These are phyloP conservation scores for Solanum stenotomum DNA, from an alignment of 257 asterid genomes.

Conservation along the genomic window DNA sequence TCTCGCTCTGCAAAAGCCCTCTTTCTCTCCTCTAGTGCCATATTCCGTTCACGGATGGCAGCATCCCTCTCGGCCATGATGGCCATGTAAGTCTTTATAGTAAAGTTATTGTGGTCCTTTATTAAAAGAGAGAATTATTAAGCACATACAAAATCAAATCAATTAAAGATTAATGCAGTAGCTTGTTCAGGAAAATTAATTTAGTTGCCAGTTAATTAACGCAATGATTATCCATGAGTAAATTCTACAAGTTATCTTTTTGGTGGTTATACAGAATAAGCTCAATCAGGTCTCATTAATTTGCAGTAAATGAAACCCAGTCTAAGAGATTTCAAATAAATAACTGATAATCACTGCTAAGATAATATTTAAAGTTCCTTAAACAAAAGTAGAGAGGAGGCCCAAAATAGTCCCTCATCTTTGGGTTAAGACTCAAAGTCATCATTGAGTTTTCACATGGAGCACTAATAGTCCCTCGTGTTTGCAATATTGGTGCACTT, in stretches of 20 bases:
- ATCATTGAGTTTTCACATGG: too few relatives aligned
- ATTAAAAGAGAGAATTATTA: constrained; percentile 7
- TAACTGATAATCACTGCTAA: background rate
- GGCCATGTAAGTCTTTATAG: constrained; percentile 83
- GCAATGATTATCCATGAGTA: background rate
- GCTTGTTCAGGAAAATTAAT: background rate
- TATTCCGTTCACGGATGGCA: constrained; percentile 82
- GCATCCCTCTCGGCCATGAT: constrained; percentile 93
- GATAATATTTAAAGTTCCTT: background rate
- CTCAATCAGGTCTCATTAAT: background rate
- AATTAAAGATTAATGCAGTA: background rate
- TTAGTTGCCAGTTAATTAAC: background rate
- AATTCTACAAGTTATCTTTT: background rate
- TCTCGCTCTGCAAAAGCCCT: constrained; percentile 88
- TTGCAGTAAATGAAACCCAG: background rate
- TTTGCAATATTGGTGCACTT: too few relatives aligned
- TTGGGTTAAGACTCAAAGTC: too few relatives aligned
- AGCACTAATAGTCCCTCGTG: too few relatives aligned
- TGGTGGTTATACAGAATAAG: background rate
- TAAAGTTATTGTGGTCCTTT: constrained; percentile 71
- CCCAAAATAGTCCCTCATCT: too few relatives aligned
- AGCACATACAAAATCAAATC: background rate
- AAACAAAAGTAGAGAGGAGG: too few relatives aligned
- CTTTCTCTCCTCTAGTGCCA: constrained; percentile 95
- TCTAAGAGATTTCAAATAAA: background rate